Evolutionary conservation across 495 filamentous ascomycete genomes (phyloP).

Genomic region (Penicillium lagena): DNA sequence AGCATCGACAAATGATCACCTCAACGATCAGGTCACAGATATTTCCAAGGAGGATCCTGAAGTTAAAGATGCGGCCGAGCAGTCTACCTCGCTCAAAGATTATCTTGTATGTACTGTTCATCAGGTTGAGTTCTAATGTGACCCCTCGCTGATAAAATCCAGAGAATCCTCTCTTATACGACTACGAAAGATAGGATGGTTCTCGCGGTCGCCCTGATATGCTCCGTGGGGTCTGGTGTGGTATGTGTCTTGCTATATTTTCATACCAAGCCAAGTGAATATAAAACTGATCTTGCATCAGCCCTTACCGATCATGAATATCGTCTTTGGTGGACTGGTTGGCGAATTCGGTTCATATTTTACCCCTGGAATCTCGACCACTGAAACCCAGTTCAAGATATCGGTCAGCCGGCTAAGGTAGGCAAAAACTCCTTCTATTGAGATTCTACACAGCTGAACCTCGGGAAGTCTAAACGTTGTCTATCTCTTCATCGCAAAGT

Average conservation of each 20-base stretch:
- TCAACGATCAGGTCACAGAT: not conserved
- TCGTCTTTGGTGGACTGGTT: conserved; percentile 35
- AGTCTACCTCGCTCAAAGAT: not conserved
- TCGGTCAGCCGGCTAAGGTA: conserved; percentile 22
- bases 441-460: not conserved
- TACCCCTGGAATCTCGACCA: conserved; percentile 10
- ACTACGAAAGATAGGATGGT: conserved; percentile 63
- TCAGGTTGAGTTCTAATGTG: too few species aligned
- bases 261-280: not conserved
- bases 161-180: conserved; percentile 51
- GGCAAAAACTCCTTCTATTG: not conserved
- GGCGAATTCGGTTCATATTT: conserved; percentile 29
- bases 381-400: conserved; percentile 20
- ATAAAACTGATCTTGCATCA: not conserved
- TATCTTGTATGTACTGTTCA: not conserved
- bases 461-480: conserved; percentile 23
- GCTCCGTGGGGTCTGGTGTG: conserved; percentile 64
- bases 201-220: conserved; percentile 49
- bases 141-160: not conserved
- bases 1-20: not conserved
- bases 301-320: conserved; percentile 40
- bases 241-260: conserved; percentile 3
- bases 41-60: not conserved
- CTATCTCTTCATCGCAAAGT: conserved; percentile 33
- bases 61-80: not conserved